Percentiles rank a stretch among this genome's conserved stretches.
Evolutionary conservation across 768 basidiomycete species (phyloP).

Genomic region (Leccinum fibrillosum): DNA sequence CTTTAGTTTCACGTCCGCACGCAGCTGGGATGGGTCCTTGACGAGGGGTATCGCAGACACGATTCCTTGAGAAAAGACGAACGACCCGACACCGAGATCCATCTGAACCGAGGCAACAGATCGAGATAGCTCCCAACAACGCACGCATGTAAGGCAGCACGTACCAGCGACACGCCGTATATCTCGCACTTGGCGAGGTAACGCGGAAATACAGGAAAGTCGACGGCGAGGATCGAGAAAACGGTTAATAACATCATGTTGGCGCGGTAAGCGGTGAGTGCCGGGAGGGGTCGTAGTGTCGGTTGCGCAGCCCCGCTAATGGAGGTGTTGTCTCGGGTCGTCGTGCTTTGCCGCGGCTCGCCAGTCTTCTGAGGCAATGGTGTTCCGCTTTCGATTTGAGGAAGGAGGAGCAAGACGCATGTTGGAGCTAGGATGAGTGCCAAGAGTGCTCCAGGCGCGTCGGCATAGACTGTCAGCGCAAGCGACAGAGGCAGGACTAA

Average conservation of each 20-base stretch:
- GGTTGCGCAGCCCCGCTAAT: background rate
- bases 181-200: slow-evolving; percentile 89
- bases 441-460: slow-evolving; percentile 51
- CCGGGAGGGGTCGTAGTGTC: slow-evolving; percentile 52
- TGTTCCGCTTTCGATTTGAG: slow-evolving; percentile 42
- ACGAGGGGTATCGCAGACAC: slow-evolving; percentile 84
- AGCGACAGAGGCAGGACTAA: slow-evolving; percentile 78
- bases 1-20: slow-evolving; percentile 41
- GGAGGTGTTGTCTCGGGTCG: background rate
- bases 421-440: slow-evolving; percentile 46
- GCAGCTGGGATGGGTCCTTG: slow-evolving; percentile 55
- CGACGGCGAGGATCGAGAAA: slow-evolving; percentile 90
- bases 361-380: slow-evolving; percentile 48
- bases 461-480: slow-evolving; percentile 74
- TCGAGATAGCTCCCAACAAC: background rate
- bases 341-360: background rate
- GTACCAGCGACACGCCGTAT: slow-evolving; percentile 89
- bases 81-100: slow-evolving; percentile 97
- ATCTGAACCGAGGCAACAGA: slow-evolving; percentile 52
- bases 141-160: slow-evolving; percentile 19
- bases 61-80: slow-evolving; percentile 94
- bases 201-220: slow-evolving; percentile 91
- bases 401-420: slow-evolving; percentile 40
- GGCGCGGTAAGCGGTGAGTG: slow-evolving; percentile 83
- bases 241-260: slow-evolving; percentile 95